phyloP scores from a whole-genome alignment of 768 basidiomycete genomes.

The Amanita polypyramis region DNA sequence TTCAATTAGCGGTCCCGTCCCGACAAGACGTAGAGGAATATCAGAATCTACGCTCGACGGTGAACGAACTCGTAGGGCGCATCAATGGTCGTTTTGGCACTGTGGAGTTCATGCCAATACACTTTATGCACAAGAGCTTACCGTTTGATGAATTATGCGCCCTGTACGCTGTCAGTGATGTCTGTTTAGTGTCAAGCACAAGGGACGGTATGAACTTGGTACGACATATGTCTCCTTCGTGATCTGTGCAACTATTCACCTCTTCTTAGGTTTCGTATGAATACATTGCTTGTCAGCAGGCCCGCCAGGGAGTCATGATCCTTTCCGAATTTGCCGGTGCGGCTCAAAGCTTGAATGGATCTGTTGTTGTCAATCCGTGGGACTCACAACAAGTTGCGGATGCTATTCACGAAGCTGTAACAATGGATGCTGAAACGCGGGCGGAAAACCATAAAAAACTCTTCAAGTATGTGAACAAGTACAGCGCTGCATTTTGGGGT shows the following conservation, averaged over 20 bases:
- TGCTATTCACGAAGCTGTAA: slow-evolving; percentile 93
- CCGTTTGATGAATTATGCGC: slow-evolving; percentile 93
- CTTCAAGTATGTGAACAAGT: slow-evolving; percentile 94
- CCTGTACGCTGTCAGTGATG: slow-evolving; percentile 94
- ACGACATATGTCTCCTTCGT: slow-evolving; percentile 19
- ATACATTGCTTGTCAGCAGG: slow-evolving; percentile 92
- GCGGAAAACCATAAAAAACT: slow-evolving; percentile 92
- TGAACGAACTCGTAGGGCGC: slow-evolving; percentile 95
- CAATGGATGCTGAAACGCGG: slow-evolving; percentile 73
- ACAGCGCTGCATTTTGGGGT: slow-evolving; percentile 89
- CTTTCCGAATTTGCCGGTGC: slow-evolving; percentile 98
- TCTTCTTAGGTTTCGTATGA: slow-evolving; percentile 85
- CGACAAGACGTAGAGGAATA: slow-evolving; percentile 99
- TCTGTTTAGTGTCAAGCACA: slow-evolving; percentile 90
- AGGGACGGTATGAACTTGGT: slow-evolving; percentile 99
- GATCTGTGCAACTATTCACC: slow-evolving; percentile 18
- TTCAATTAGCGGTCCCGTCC: slow-evolving; percentile 95
- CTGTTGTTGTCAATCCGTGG: slow-evolving; percentile 98
- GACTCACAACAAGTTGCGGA: slow-evolving; percentile 97
- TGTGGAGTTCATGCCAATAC: slow-evolving; percentile 99
- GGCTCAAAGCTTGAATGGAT: slow-evolving; percentile 91
- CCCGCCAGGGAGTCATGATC: slow-evolving; percentile 92
- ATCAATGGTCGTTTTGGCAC: slow-evolving; percentile 99
- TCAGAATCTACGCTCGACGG: slow-evolving; percentile 89
- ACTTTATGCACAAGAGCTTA: slow-evolving; percentile 97